Evolutionary conservation across 1,139 yeast species (phyloP), one percentile per base, ranked within the genome.

Genomic region (Yamadazyma sp.): DNA sequence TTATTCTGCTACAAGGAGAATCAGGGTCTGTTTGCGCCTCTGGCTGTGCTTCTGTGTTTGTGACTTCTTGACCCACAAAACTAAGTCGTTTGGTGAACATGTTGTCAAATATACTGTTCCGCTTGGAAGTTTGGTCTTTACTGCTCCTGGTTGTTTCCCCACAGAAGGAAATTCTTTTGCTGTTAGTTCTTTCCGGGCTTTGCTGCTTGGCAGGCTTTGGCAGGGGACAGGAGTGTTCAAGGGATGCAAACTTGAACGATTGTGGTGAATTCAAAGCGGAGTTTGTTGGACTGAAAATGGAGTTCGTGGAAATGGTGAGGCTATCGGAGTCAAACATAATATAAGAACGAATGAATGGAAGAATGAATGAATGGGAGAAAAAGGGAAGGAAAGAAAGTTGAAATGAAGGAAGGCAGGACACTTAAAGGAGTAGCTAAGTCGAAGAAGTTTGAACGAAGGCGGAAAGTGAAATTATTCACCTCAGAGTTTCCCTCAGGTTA

Each of bases 151-250:
- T 20, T 20, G 23, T 20, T 6, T 9, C 9, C 23, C 23, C 9
- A 7, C 23, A 7, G 23, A 7, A 6, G 6, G 9, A 7, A 20
- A 6, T 20, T 9, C 9, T 20, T 20, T 20, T n/a, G n/a, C n/a
- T n/a, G n/a, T n/a, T n/a, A n/a, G n/a, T n/a, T n/a, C n/a, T n/a
- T n/a, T 20, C 23, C 23, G 23, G 23, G 23, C 8, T 20, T 20
- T 20, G 23, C 9, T 9, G 23, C 23, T 20, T 6, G 23, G 23
- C n/a, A n/a, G n/a, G n/a, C n/a, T n/a, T n/a, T n/a, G n/a, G n/a
- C n/a, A n/a, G n/a, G 48, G 40, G 14, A 27, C 38, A 10, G 50
- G 51, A 3, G 50, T 41, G 10, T 36, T 37, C 17, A 41, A 33
- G 9, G 47, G n/a, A n/a, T n/a, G n/a, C n/a, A n/a, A n/a, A 41